Percentiles rank a stretch among this genome's conserved stretches.
Conservation (phyloP, 2,329 filamentous ascomycete genomes). For the Colletotrichum orbiculare region DNA sequence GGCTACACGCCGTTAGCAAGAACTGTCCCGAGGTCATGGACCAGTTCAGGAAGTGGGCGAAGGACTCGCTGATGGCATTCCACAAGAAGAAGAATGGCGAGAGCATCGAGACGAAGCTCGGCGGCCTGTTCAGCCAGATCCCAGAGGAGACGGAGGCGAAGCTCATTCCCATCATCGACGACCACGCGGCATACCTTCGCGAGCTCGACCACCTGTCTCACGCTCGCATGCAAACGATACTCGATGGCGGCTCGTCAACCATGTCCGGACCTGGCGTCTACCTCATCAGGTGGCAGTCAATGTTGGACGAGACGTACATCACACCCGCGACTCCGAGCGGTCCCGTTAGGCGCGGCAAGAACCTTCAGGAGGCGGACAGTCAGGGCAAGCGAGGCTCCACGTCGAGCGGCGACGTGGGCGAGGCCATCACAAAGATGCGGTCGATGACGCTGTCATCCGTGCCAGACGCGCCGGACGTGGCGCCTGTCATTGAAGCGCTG, state of each 20-base stretch:
- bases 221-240: slow-evolving; percentile 65
- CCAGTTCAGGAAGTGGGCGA: slow-evolving; percentile 71
- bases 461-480: slow-evolving; percentile 54
- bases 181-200: slow-evolving; percentile 70
- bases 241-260: slow-evolving; percentile 51
- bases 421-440: slow-evolving; percentile 40
- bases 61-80: slow-evolving; percentile 68
- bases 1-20: slow-evolving; percentile 75
- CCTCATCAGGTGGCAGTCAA: slow-evolving; percentile 76
- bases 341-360: slow-evolving; percentile 62
- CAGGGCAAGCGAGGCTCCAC: slow-evolving; percentile 56
- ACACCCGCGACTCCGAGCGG: slow-evolving; percentile 68
- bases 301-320: slow-evolving; percentile 76
- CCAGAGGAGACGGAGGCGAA: slow-evolving; percentile 54
- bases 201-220: slow-evolving; percentile 64
- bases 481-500: slow-evolving; percentile 53
- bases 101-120: slow-evolving; percentile 52
- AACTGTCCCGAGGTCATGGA: slow-evolving; percentile 74
- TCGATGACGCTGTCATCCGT: slow-evolving; percentile 44
- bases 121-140: slow-evolving; percentile 58
- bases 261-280: slow-evolving; percentile 77
- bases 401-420: slow-evolving; percentile 40
- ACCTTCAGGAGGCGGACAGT: slow-evolving; percentile 57
- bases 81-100: slow-evolving; percentile 42
- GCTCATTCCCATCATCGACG: slow-evolving; percentile 65